Evolutionary conservation across 768 basidiomycete genomes (phyloP).

Genomic region (Lanmaoa rubissima): DNA sequence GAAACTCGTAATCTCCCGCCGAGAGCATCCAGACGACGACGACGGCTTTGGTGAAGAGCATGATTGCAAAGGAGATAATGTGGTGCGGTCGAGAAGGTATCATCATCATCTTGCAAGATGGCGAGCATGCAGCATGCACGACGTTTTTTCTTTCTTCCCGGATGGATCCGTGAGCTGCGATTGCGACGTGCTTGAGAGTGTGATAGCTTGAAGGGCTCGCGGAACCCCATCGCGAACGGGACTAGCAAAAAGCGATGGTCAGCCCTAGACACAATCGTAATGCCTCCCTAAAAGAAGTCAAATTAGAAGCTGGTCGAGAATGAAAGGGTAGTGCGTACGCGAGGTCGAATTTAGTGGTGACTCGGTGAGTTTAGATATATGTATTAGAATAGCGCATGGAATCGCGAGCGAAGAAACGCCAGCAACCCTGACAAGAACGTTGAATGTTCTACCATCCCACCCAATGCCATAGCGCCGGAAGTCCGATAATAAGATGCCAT

Average conservation of each 20-base stretch:
- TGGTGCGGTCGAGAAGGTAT: constrained; percentile 12
- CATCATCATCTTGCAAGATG: constrained; percentile 23
- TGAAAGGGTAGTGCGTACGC: neutral
- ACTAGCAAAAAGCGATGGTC: constrained; percentile 1
- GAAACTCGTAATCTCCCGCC: constrained; percentile 16
- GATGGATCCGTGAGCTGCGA: neutral
- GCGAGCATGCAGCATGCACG: neutral
- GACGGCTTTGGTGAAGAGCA: constrained; percentile 21
- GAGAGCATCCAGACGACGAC: constrained; percentile 22
- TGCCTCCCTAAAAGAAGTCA: neutral
- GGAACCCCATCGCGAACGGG: neutral
- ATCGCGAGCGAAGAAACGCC: neutral
- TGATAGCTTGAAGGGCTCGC: neutral
- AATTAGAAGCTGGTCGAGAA: neutral
- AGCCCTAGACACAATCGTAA: constrained; percentile 12
- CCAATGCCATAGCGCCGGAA: neutral
- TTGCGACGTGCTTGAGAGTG: neutral
- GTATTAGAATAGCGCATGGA: neutral
- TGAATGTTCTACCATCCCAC: neutral
- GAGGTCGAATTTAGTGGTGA: neutral
- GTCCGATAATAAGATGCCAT: neutral
- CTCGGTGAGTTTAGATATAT: too few relatives aligned
- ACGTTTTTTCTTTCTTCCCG: neutral
- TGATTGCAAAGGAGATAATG: constrained; percentile 10
- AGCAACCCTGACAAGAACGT: too few relatives aligned